phyloP scores from a whole-genome alignment of 2,329 filamentous ascomycete genomes.

The Monilinia laxa region DNA sequence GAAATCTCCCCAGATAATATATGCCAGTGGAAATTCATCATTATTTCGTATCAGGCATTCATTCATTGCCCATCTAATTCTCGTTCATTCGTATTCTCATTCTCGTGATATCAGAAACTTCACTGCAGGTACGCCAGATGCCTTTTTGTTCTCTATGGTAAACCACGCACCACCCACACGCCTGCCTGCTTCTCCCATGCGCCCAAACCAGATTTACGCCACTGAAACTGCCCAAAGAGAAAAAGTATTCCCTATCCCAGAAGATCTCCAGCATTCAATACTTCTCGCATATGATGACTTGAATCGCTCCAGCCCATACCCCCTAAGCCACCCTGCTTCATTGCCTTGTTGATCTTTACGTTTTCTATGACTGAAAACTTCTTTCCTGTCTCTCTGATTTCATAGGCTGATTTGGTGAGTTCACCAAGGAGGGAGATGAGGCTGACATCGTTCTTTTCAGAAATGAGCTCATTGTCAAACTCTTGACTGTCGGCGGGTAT shows the following conservation, averaged over 20 bases:
- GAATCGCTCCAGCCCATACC: conserved; percentile 19
- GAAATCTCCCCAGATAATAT: neutral
- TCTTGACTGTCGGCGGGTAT: conserved; percentile 64
- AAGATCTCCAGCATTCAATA: conserved; percentile 26
- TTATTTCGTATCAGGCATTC: neutral
- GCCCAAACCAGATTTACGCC: conserved; percentile 16
- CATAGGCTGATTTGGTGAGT: conserved; percentile 70
- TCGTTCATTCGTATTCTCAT: conserved; percentile 23
- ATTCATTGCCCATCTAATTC: conserved; percentile 16
- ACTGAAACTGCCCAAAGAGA: neutral
- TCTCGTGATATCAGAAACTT: conserved; percentile 9
- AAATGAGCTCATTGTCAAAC: conserved; percentile 69
- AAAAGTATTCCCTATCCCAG: neutral
- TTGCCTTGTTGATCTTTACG: conserved; percentile 15
- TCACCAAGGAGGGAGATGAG: conserved; percentile 74
- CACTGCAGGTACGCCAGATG: conserved; percentile 14
- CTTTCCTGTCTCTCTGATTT: conserved; percentile 70
- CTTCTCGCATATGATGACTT: conserved; percentile 21
- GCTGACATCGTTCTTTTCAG: conserved; percentile 81
- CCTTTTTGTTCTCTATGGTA: neutral
- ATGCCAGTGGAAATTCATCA: neutral
- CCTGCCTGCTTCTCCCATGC: conserved; percentile 9
- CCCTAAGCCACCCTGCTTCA: conserved; percentile 6
- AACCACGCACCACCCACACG: conserved; percentile 16
- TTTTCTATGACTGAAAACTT: conserved; percentile 63